Base-by-base conservation (phyloP, 2,329 filamentous ascomycete genomes). In the Gaeumannomyces tritici region DNA sequence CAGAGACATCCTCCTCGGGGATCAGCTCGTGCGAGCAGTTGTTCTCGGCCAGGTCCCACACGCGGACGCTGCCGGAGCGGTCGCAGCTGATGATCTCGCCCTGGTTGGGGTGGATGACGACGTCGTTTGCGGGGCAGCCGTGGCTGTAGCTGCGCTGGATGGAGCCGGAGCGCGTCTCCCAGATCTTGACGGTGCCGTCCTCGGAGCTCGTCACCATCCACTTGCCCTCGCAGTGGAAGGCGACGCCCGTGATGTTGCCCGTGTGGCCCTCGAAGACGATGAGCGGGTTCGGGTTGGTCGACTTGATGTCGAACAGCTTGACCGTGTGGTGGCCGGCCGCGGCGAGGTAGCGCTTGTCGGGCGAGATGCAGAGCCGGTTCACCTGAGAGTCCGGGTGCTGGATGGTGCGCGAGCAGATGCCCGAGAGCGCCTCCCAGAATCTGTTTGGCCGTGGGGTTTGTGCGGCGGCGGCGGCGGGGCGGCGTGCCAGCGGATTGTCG, bases 151-250 rank as follows among this genome's bases (percentile, higher is more conserved):
- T 96, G 62, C 95, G 86, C 76, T 99, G 95, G 62, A 98, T 86
- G 63, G 84, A 87, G 57, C 91, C 93, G 15, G 84, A 90, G 58
- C 93, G 82, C 6, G 92, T 96, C 73, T 97, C 93, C 93, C 93
- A 97, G 66, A 97, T 96, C 80, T 96, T 96, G 71, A 97, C 93
- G 0, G 91, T 96, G 69, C 93, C 91, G 72, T 99, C 95, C 75
- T 99, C 95, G 58, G 91, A 96, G 74, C 90, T 96, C 12, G 95
- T 99, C 24, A 98, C 95, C 90, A 99, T 97, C 95, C 95, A 99
- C 78, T 99, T 99, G 13, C 93, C 93, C 75, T 99, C 95, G 74
- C 93, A 98, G 75, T 99, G 95, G 73, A 99, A 99, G 13, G 93
- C 93, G 58, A 99, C 90, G 56, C 95, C 95, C 0, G 95, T 99